These are phyloP conservation scores for Boletus vermiculosoides DNA, from an alignment of 768 basidiomycete species.

Conservation along the genomic window DNA sequence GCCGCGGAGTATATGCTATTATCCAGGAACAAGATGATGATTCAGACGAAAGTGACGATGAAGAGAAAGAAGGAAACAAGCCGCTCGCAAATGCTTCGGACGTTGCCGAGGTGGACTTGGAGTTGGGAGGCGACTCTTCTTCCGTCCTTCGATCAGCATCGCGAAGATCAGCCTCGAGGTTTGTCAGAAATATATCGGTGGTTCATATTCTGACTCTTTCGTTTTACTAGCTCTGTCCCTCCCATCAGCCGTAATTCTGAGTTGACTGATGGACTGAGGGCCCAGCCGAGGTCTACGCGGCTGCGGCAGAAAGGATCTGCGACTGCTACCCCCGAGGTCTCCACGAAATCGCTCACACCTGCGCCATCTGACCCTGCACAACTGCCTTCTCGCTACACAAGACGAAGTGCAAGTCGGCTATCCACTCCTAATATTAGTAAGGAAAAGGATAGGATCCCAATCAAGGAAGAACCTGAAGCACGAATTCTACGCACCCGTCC, in stretches of 20 bases:
- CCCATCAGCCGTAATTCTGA: constrained; percentile 33
- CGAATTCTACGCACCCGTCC: constrained; percentile 52
- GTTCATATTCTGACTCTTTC: constrained; percentile 11
- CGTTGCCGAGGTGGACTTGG: constrained; percentile 52
- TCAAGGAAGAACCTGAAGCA: constrained; percentile 51
- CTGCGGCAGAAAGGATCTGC: constrained; percentile 51
- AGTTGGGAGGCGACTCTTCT: constrained; percentile 36
- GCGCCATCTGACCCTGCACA: constrained; percentile 25
- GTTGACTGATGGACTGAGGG: constrained; percentile 18
- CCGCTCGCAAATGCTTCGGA: constrained; percentile 48
- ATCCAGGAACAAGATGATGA: constrained; percentile 57
- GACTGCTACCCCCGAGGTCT: constrained; percentile 45
- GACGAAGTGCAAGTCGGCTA: constrained; percentile 32
- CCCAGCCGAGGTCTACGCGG: constrained; percentile 53
- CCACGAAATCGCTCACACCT: constrained; percentile 42
- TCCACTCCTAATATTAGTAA: constrained; percentile 32
- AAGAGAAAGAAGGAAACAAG: constrained; percentile 46
- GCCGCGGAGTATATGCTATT: constrained; percentile 79
- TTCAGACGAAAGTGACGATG: constrained; percentile 61
- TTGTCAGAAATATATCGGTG: constrained; percentile 9
- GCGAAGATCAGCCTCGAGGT: constrained; percentile 29
- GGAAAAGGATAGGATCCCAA: constrained; percentile 40
- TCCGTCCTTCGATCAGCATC: constrained; percentile 23
- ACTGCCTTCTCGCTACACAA: constrained; percentile 29
- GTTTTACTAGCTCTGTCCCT: constrained; percentile 23